Percentiles rank a stretch among this genome's conserved stretches.
phyloP scores from a whole-genome alignment of 352 stramenopile genomes.

The Salisapilia sapeloensis region DNA sequence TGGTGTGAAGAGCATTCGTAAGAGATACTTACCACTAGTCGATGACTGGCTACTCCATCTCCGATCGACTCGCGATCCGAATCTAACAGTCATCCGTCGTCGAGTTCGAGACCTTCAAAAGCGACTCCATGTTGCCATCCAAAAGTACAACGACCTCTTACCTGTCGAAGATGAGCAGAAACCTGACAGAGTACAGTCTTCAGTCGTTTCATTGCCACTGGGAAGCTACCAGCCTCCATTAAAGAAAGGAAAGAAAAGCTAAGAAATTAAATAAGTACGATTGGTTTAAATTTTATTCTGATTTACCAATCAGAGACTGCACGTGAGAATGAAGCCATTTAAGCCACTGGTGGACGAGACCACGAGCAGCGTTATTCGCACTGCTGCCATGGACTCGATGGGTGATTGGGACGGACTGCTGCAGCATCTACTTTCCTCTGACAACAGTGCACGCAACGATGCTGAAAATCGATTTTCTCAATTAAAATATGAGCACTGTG shows the following conservation, averaged over 20 bases:
- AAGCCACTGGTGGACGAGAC: background rate
- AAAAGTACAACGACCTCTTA: constrained; percentile 23
- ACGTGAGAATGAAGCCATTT: background rate
- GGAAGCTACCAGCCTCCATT: constrained; percentile 8
- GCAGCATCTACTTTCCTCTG: constrained; percentile 44
- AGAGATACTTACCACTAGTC: constrained; percentile 54
- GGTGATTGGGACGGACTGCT: constrained; percentile 47
- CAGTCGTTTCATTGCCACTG: constrained; percentile 14
- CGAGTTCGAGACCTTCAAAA: too few species aligned
- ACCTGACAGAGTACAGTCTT: background rate
- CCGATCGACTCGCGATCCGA: too few species aligned
- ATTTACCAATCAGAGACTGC: constrained; percentile 2
- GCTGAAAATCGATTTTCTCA: constrained; percentile 40
- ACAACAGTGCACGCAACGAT: constrained; percentile 53
- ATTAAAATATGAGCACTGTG: constrained; percentile 36
- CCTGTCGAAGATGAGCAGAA: constrained; percentile 5
- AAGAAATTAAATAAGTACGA: background rate
- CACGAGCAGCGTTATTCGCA: background rate
- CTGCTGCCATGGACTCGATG: constrained; percentile 1
- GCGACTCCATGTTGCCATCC: too few species aligned
- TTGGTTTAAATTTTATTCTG: background rate
- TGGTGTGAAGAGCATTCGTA: constrained; percentile 33
- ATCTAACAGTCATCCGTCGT: too few species aligned
- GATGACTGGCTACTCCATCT: constrained; percentile 43
- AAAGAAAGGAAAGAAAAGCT: constrained; percentile 6